These are phyloP conservation scores for Dactylonectria estremocensis DNA, from an alignment of 2,329 filamentous ascomycete genomes.

Conservation along the genomic window DNA sequence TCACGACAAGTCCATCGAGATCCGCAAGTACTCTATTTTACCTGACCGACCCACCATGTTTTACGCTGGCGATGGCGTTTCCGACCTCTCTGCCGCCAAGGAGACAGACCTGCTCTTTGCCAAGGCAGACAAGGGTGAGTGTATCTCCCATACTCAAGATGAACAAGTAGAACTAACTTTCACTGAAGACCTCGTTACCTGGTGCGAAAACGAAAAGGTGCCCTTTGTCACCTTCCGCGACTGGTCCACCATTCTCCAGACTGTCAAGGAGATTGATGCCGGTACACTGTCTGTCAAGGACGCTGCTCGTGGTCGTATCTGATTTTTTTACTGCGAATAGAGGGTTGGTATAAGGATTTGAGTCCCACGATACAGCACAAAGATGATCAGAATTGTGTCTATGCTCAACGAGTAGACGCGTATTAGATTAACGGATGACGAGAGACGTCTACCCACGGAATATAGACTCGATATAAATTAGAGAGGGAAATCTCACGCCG, in stretches of 20 bases:
- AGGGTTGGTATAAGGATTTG: not conserved
- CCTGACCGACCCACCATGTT: constrained; percentile 87
- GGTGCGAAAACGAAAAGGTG: constrained; percentile 86
- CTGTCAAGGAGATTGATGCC: constrained; percentile 82
- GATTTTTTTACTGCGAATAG: constrained; percentile 21
- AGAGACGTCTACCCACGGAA: constrained; percentile 21
- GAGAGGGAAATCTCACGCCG: constrained; percentile 23
- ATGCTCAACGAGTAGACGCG: constrained; percentile 26
- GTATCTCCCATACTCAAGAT: not conserved
- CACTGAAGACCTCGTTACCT: constrained; percentile 82
- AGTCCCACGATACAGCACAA: constrained; percentile 11
- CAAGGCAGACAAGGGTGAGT: constrained; percentile 86
- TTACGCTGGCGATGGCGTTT: constrained; percentile 96
- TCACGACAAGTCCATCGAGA: constrained; percentile 96
- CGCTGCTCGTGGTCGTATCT: constrained; percentile 70
- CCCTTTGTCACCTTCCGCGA: constrained; percentile 91
- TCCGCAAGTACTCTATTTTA: constrained; percentile 86
- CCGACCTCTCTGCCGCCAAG: constrained; percentile 90
- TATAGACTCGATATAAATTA: constrained; percentile 35
- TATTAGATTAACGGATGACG: constrained; percentile 34
- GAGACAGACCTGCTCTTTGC: constrained; percentile 96
- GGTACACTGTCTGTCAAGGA: constrained; percentile 80
- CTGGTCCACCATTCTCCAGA: constrained; percentile 84
- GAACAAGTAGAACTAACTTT: constrained; percentile 26
- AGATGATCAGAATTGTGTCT: constrained; percentile 8